A percentile compares a stretch with the other conserved stretches of the same genome.
These are phyloP conservation scores for Kodamaea restingae DNA, from an alignment of 805 yeast genomes.

Conservation along the genomic window DNA sequence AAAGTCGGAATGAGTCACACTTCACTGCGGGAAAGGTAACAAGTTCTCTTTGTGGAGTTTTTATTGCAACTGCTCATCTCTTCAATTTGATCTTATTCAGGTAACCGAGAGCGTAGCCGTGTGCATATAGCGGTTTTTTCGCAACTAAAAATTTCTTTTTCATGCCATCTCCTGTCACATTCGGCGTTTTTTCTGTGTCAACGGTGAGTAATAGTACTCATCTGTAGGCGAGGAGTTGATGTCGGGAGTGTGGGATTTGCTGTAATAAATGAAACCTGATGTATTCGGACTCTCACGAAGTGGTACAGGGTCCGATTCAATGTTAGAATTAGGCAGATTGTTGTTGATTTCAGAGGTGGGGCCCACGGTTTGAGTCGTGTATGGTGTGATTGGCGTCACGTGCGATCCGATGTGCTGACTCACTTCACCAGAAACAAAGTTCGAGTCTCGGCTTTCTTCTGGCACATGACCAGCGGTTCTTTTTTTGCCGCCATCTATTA, in stretches of 20 bases:
- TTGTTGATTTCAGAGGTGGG: no score
- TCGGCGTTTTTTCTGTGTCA: conserved; percentile 3
- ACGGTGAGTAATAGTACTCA: conserved; percentile 4
- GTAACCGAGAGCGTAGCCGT: neutral
- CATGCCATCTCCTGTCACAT: conserved; percentile 2
- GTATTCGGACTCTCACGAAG: no score
- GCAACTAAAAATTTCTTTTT: conserved; percentile 1
- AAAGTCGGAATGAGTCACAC: conserved; percentile 6
- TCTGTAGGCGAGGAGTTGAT: neutral
- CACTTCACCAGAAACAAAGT: no score
- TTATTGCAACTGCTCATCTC: neutral
- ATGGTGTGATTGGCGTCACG: no score
- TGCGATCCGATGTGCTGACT: no score
- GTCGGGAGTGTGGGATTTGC: neutral
- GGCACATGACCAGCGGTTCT: no score
- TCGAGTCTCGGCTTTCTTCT: no score
- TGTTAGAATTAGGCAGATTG: no score
- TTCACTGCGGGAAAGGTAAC: neutral
- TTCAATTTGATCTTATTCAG: neutral
- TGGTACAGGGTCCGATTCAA: no score
- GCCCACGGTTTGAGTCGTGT: no score
- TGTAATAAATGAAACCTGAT: neutral
- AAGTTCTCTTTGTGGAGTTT: neutral
- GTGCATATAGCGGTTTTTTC: neutral
- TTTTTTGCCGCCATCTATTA: no score